These are phyloP conservation scores for Dillenia turbinata DNA, from an alignment of 164 flowering plant species.

Conservation along the genomic window DNA sequence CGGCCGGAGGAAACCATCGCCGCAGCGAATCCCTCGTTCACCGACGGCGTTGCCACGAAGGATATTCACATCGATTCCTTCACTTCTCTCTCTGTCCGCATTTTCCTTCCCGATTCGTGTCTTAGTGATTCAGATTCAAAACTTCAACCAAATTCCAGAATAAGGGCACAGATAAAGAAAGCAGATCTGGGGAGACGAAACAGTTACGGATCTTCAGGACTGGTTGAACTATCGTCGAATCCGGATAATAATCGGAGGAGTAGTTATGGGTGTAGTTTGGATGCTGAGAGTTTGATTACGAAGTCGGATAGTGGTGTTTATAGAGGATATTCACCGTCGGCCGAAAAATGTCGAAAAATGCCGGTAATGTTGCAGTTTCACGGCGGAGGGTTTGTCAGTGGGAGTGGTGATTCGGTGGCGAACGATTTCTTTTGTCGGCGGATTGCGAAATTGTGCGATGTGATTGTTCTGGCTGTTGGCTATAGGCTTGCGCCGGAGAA, in stretches of 20 bases:
- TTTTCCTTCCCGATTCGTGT: slow-evolving; percentile 59
- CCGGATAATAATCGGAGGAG: slow-evolving; percentile 25
- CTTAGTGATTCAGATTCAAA: slow-evolving; percentile 7
- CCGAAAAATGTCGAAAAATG: slow-evolving; percentile 28
- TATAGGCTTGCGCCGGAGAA: slow-evolving; percentile 83
- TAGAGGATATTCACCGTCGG: slow-evolving; percentile 48
- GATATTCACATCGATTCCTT: slow-evolving; percentile 79
- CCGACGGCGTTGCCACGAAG: slow-evolving; percentile 93
- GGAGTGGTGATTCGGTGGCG: slow-evolving; percentile 64
- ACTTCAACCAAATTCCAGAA: slow-evolving; percentile 8
- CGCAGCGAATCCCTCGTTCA: slow-evolving; percentile 72
- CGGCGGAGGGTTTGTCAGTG: slow-evolving; percentile 81
- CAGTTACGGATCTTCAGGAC: slow-evolving; percentile 21
- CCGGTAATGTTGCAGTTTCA: slow-evolving; percentile 81
- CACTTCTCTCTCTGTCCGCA: slow-evolving; percentile 53
- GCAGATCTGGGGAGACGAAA: slow-evolving; percentile 17
- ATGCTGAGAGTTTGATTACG: slow-evolving; percentile 16
- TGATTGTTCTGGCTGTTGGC: slow-evolving; percentile 72
- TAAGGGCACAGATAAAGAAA: slow-evolving; percentile 1
- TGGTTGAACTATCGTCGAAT: background rate
- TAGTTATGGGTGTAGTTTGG: slow-evolving; percentile 29
- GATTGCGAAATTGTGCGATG: slow-evolving; percentile 74
- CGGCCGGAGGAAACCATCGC: slow-evolving; percentile 75
- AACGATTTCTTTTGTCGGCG: slow-evolving; percentile 76
- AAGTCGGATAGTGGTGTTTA: slow-evolving; percentile 31